Evolutionary conservation across 2,329 filamentous ascomycete genomes (phyloP), one percentile per base, ranked within the genome.

Genomic region (Sporothrix luriei): DNA sequence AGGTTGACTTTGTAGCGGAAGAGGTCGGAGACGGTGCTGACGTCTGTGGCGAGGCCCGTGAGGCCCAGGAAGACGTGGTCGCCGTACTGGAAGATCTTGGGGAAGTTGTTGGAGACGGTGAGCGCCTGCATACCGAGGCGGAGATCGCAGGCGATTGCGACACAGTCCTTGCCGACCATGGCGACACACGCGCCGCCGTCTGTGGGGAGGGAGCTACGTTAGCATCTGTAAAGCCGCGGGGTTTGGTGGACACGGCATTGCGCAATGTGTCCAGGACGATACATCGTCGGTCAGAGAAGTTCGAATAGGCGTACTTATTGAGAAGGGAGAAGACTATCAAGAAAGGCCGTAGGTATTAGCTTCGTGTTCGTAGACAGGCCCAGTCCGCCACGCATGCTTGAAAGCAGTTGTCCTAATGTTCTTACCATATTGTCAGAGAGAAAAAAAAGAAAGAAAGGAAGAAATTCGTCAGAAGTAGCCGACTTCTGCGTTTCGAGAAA

Each of bases 1-100:
- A 99, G 96, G 88, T 99, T 99, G 81, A 97, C 93, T 87, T 99
- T 99, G 89, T 97, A 98, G 78, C 95, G 93, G 88, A 99, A 97
- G 75, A 98, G 90, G 83, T 99, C 94, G 76, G 90, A 91, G 75
- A 99, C 94, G 75, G 94, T 98, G 74, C 88, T 88, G 74, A 99
- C 93, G 80, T 99, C 95, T 76, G 95, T 99, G 72, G 95, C 95
- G 66, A 99, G 91, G 69, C 95, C 95, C 4, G 95, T 98, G 72
- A 99, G 89, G 69, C 95, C 95, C 48, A 99, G 91, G 82, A 96
- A 97, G 76, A 95, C 92, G 78, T 74, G 70, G 78, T 94, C 92
- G 78, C 93, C 93, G 86, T 97, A 98, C 81, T 91, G 89, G 89
- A 98, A 98, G 86, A 99, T 92, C 86, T 99, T 99, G 84, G 95